phyloP scores from a whole-genome alignment of 352 stramenopile genomes.

The Phytophthora aleatoria region DNA sequence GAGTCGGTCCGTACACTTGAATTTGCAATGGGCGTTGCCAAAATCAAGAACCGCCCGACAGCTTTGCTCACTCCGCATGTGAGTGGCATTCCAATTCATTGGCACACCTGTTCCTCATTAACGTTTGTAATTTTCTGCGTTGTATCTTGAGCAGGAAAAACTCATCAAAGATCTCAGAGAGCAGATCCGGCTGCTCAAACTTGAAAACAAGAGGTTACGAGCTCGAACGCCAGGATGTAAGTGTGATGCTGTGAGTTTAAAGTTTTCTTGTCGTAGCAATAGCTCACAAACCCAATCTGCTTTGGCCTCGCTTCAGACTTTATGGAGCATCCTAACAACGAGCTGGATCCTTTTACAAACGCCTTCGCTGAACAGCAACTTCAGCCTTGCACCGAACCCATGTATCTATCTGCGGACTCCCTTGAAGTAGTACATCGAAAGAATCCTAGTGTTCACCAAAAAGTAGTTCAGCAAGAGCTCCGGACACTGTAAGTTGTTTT shows the following conservation, averaged over 20 bases:
- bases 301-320: slow-evolving; percentile 41
- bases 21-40: slow-evolving; percentile 81
- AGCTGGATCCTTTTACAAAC: slow-evolving; percentile 5
- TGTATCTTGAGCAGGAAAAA: slow-evolving; percentile 51
- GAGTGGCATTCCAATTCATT: slow-evolving; percentile 1
- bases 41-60: slow-evolving; percentile 78
- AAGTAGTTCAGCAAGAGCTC: slow-evolving; percentile 14
- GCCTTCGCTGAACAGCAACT: neutral
- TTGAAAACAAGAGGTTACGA: slow-evolving; percentile 76
- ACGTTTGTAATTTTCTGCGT: neutral
- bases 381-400: neutral
- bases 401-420: slow-evolving; percentile 2
- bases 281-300: neutral
- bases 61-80: slow-evolving; percentile 70
- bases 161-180: slow-evolving; percentile 71
- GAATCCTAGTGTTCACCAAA: slow-evolving; percentile 5
- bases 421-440: slow-evolving; percentile 6
- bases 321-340: slow-evolving; percentile 39
- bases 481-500: slow-evolving; percentile 24
- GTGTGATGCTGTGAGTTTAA: slow-evolving; percentile 4
- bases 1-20: slow-evolving; percentile 75
- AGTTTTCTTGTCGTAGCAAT: neutral
- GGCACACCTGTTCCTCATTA: neutral
- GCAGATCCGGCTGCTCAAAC: slow-evolving; percentile 66
- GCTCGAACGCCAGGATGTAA: slow-evolving; percentile 67